Percentiles rank a stretch among this genome's conserved stretches.
Conservation (phyloP, 768 basidiomycete species). For the Termitomyces sp. region DNA sequence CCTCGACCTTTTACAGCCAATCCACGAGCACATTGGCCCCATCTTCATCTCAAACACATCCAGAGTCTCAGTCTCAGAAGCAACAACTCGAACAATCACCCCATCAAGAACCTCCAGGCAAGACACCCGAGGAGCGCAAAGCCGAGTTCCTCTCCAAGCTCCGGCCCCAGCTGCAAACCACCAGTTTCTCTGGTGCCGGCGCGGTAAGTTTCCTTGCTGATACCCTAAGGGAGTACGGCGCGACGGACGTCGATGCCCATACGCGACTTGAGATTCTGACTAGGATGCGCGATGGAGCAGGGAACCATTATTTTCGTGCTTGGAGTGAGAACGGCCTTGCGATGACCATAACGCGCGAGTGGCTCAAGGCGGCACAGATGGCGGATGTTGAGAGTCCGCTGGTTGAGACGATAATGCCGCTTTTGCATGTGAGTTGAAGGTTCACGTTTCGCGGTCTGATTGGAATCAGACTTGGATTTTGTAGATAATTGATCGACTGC, state of each 20-base stretch:
- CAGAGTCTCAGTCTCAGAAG: conserved; percentile 16
- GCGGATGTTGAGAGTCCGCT: conserved; percentile 48
- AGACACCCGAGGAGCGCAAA: conserved; percentile 47
- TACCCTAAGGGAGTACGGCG: conserved; percentile 53
- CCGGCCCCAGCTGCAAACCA: conserved; percentile 50
- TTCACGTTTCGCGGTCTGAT: not conserved
- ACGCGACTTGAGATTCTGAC: conserved; percentile 72
- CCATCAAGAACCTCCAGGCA: conserved; percentile 18
- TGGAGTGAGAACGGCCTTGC: conserved; percentile 76
- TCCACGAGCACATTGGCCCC: not conserved
- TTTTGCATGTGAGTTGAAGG: conserved; percentile 68
- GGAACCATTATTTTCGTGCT: conserved; percentile 81
- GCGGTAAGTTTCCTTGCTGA: conserved; percentile 60
- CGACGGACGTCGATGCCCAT: conserved; percentile 56
- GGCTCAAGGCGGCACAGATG: conserved; percentile 67
- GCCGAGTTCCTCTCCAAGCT: conserved; percentile 47
- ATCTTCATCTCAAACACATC: conserved; percentile 2
- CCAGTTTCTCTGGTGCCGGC: conserved; percentile 61
- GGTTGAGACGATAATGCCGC: conserved; percentile 78
- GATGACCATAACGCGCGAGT: conserved; percentile 75
- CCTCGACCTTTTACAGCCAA: conserved; percentile 25
- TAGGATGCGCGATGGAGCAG: conserved; percentile 77
- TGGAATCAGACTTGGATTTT: not conserved
- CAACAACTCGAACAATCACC: not conserved
- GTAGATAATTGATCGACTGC: conserved; percentile 81